Evolutionary conservation across 371 early-diverging fungal species (phyloP), one percentile per base, ranked within the genome.

Genomic region (Smittium mucronatum): DNA sequence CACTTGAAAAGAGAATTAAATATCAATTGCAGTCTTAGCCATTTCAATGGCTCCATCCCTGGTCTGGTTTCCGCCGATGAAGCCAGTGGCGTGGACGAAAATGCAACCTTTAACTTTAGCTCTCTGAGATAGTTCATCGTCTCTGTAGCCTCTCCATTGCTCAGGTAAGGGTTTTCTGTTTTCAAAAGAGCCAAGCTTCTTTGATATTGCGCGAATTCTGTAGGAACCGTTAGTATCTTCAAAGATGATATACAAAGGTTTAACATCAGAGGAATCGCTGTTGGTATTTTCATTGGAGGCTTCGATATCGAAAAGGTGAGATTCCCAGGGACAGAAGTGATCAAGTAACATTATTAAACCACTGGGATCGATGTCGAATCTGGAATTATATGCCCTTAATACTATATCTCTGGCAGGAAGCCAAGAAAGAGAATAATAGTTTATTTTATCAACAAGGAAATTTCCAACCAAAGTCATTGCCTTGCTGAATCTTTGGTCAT

Each of bases 21-120:
- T 59, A 28, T 73, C 74, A 71, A 75, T 73, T 0, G 83, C 70
- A 70, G 80, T 81, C 73, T 81, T 80, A 35, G 89, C 89, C 84
- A 89, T 84, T 63, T 76, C 81, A 73, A 89, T 59, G 0, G 87
- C 88, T 2, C 89, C 89, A 59, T 86, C 89, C 65, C 82, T 78
- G 15, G 89, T 87, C 78, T 84, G 77, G 77, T 88, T 80, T 61
- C 88, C 91, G 21, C 93, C 94, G 78, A 92, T 94, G 74, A 94
- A 94, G 36, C 99, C 99, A 17, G 89, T 83, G 73, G 93, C 91
- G 75, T 99, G 99, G 17, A 97, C 94, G 84, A 98, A 99, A 36
- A 93, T 83, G 70, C 92, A 89, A 26, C 87, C 93, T 31, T 88
- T 85, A 59, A 96, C 83, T 15, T 88, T 87, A 31, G 88, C 80